Percentiles rank a stretch among this genome's conserved stretches.
Evolutionary conservation across 2,329 filamentous ascomycete genomes (phyloP).

Genomic region (Exophiala mesophila): DNA sequence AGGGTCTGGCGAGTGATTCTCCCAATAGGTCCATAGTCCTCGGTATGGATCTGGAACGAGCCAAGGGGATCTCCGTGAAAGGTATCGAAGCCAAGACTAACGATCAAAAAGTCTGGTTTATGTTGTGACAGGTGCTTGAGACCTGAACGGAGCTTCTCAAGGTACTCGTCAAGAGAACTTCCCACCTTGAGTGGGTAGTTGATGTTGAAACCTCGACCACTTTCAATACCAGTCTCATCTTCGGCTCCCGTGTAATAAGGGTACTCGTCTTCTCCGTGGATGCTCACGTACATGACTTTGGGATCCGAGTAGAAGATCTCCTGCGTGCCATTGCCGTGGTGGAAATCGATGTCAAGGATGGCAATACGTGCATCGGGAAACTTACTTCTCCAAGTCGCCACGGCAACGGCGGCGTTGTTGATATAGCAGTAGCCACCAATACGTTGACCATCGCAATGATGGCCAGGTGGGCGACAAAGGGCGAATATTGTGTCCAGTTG

Average conservation of each 20-base stretch:
- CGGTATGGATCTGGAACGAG: slow-evolving; percentile 24
- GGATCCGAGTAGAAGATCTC: slow-evolving; percentile 30
- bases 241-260: slow-evolving; percentile 29
- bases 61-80: slow-evolving; percentile 26
- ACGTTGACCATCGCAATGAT: slow-evolving; percentile 25
- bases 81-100: slow-evolving; percentile 27
- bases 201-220: slow-evolving; percentile 20
- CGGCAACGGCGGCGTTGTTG: slow-evolving; percentile 24
- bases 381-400: slow-evolving; percentile 16
- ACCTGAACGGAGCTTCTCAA: slow-evolving; percentile 17
- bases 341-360: slow-evolving; percentile 27
- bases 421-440: slow-evolving; percentile 28
- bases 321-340: slow-evolving; percentile 27
- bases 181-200: slow-evolving; percentile 24
- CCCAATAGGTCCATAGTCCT: slow-evolving; percentile 25
- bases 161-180: slow-evolving; percentile 20
- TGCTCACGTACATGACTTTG: slow-evolving; percentile 31
- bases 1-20: slow-evolving; percentile 14
- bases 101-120: slow-evolving; percentile 20
- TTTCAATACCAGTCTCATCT: slow-evolving; percentile 16
- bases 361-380: slow-evolving; percentile 14
- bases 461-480: slow-evolving; percentile 25
- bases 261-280: slow-evolving; percentile 34
- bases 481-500: slow-evolving; percentile 22
- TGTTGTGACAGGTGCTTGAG: slow-evolving; percentile 15